Conservation (phyloP, 768 basidiomycete species). For the Kwoniella botswanensis region DNA sequence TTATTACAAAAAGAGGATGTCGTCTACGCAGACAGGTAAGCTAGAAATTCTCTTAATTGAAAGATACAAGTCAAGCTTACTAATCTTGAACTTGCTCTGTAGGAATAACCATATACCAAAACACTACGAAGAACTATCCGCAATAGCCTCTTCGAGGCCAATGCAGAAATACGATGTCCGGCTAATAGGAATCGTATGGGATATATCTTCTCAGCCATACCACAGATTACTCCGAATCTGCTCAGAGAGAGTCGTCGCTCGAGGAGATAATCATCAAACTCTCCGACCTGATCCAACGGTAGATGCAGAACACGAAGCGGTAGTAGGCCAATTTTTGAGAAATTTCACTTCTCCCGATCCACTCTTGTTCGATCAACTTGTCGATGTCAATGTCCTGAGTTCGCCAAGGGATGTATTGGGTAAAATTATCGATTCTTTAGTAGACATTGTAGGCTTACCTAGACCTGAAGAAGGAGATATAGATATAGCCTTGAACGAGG, state of each 20-base stretch:
- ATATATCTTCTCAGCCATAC: constrained; percentile 65
- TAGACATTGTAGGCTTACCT: constrained; percentile 65
- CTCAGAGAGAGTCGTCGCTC: constrained; percentile 70
- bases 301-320: constrained; percentile 70
- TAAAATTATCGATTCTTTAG: constrained; percentile 65
- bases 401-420: constrained; percentile 69
- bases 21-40: constrained; percentile 91
- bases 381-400: constrained; percentile 60
- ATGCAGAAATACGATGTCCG: constrained; percentile 63
- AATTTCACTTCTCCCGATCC: constrained; percentile 56
- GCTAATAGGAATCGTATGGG: constrained; percentile 82
- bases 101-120: constrained; percentile 87
- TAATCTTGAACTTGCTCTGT: not conserved
- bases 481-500: constrained; percentile 62
- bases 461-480: constrained; percentile 67
- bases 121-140: constrained; percentile 75
- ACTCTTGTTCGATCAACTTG: constrained; percentile 67
- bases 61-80: not conserved
- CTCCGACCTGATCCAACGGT: constrained; percentile 67
- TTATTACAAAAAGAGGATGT: constrained; percentile 71
- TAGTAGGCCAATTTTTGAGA: constrained; percentile 80
- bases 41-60: constrained; percentile 11
- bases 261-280: constrained; percentile 84
- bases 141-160: constrained; percentile 60
- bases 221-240: constrained; percentile 74